Percentiles rank a stretch among this genome's conserved stretches.
Conservation (phyloP, 2,329 filamentous ascomycete species). For the Stachybotrys echinatus region DNA sequence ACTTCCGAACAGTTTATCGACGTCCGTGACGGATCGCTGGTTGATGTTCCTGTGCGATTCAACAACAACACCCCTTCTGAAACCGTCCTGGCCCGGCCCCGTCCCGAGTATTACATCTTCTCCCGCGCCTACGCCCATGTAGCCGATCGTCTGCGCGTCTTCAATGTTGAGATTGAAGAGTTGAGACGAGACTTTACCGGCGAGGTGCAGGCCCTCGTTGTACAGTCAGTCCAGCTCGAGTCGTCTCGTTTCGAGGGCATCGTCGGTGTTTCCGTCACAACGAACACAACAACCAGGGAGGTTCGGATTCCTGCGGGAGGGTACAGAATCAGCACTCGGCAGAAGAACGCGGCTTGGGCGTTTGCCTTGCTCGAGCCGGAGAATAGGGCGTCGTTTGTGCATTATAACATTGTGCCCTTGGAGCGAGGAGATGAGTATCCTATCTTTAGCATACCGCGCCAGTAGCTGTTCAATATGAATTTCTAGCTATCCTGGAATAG, state of each 20-base stretch:
- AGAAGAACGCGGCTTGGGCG: conserved; percentile 6
- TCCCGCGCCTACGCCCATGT: conserved; percentile 5
- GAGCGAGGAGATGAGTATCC: conserved; percentile 6
- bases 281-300: neutral
- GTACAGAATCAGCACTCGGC: conserved; percentile 5
- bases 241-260: conserved; percentile 4
- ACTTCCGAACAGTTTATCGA: conserved; percentile 5
- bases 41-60: conserved; percentile 6
- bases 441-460: too few species aligned
- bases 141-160: conserved; percentile 5
- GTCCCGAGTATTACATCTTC: conserved; percentile 9
- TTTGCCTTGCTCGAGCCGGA: conserved; percentile 7
- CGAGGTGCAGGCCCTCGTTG: conserved; percentile 3
- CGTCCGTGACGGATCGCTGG: conserved; percentile 3
- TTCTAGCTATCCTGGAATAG: too few species aligned
- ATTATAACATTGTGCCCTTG: conserved; percentile 4
- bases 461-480: too few species aligned
- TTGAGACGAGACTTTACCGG: conserved; percentile 5
- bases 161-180: conserved; percentile 5
- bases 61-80: conserved; percentile 8
- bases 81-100: conserved; percentile 3
- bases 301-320: conserved; percentile 5
- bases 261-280: conserved; percentile 1
- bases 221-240: neutral
- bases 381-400: conserved; percentile 4